Evolutionary conservation across 345 rosid genomes (phyloP), one percentile per base, ranked within the genome.

Genomic region (Passiflora organensis): DNA sequence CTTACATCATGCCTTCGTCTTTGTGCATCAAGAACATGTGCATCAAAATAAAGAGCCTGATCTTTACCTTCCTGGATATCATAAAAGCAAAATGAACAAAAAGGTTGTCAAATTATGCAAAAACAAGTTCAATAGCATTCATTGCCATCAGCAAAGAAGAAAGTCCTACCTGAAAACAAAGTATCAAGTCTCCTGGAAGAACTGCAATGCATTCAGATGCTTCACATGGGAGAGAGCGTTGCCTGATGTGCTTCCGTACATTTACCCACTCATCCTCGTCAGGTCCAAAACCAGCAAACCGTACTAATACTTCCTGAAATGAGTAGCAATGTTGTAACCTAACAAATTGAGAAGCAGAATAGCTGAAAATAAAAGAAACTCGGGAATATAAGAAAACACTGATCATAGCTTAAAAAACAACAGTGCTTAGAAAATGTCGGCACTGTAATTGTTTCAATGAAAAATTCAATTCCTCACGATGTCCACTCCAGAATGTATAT

Each of bases 131-230:
- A 28, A 28, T 28, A 28, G 34, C 34, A 28, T 28, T 8, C 34
- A 28, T n/a, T 53, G 17, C 22, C 46, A 62, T 24, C 32, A n/a
- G 20, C 32, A n/a, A 19, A 4, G 15, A 44, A n/a, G 12, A 28
- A 46, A 68, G 42, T 60, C 57, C 19, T 48, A 89, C 99, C 96
- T 89, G 99, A 82, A 94, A 94, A 77, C 97, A 94, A 58, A 94
- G 96, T 25, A 87, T 81, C 64, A 87, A 90, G 73, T 94, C 99
- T 62, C 96, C 97, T 1, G 97, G 87, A 75, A 94, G 95, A 70
- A 94, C 96, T n/a, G 85, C 97, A 72, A 87, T 97, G 66, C 99
- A 94, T 72, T 94, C 99, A 5, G 96, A 80, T 66, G 97, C 87
- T 83, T 94, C 99, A 63, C 97, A 94, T 12, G 99, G 97, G 63